phyloP scores from a whole-genome alignment of 805 yeast genomes.

The Wickerhamiella sergipiensis region DNA sequence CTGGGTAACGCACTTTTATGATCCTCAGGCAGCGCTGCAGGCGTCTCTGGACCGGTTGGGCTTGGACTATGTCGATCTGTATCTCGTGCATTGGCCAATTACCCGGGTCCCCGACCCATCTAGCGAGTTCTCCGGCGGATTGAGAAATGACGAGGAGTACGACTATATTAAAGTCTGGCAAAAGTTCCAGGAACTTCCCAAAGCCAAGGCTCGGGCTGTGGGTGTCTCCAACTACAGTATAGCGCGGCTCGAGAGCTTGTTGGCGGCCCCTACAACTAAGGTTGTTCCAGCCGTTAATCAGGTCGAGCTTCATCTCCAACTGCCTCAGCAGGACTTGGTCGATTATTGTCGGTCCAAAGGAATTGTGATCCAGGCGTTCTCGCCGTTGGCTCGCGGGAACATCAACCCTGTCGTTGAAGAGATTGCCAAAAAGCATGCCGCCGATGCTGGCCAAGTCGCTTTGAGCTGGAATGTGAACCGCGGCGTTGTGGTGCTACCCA shows the following conservation, averaged over 20 bases:
- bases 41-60: constrained; percentile 37
- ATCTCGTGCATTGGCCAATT: constrained; percentile 56
- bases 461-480: constrained; percentile 19
- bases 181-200: constrained; percentile 44
- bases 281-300: constrained; percentile 48
- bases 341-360: constrained; percentile 33
- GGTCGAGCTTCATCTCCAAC: constrained; percentile 50
- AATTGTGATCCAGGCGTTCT: constrained; percentile 40
- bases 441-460: constrained; percentile 28
- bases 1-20: constrained; percentile 30
- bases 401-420: constrained; percentile 35
- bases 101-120: constrained; percentile 20
- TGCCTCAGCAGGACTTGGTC: constrained; percentile 42
- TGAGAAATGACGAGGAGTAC: constrained; percentile 13
- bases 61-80: constrained; percentile 50
- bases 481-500: constrained; percentile 48
- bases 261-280: constrained; percentile 17
- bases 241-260: constrained; percentile 36
- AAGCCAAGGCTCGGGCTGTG: constrained; percentile 42
- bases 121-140: constrained; percentile 26
- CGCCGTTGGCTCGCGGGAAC: constrained; percentile 25
- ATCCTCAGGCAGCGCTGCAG: constrained; percentile 36
- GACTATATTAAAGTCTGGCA: constrained; percentile 46
- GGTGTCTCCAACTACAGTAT: constrained; percentile 70
- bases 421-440: constrained; percentile 41